Base-by-base conservation (phyloP, 257 asterid species). In the Lithospermum erythrorhizon region DNA sequence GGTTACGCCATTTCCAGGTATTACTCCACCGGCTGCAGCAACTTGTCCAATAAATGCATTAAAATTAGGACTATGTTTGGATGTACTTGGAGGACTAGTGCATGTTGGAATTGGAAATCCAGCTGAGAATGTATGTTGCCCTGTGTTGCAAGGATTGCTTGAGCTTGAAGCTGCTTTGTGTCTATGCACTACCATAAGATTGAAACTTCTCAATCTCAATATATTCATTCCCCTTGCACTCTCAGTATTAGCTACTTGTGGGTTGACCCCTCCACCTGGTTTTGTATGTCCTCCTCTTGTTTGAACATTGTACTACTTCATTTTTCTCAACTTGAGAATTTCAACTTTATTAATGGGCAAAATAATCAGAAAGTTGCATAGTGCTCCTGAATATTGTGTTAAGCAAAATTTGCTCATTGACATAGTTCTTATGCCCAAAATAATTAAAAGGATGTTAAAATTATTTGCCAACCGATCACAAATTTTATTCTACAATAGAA, bases 121-220 rank as follows among this genome's bases (percentile, higher is more conserved):
- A 9, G 67, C 78, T 3, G 96, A 86, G 53, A 82, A 86, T 66
- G 19, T 81, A 14, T 91, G 97, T 64, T 91, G 98, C 64, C 96
- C 96, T 1, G 95, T 91, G 69, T 55, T 91, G 7, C 90, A 82
- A 75, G 96, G 96, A 21, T 75, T 91, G 72, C 70, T 86, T 1
- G 94, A 84, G 70, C 54, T 88, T n/a, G 98, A 91, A 69, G 98
- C 98, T 3, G 96, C 97, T 0, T 16, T 91, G 27, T 91, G 98
- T 60, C 69, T 91, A 56, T 91, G 98, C 82, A 88, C 95, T 4
- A 75, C 85, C 0, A 86, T 91, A 58, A 84, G 94, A 29, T 78
- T 91, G 0, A 91, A 78, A 37, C 95, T 91, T 62, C 76, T 91
- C 0, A 91, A 91, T 68, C 89, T 91, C 6, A 88, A 88, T 65